Base-by-base conservation (phyloP, 257 asterid genomes). In the Solanum microdontum region DNA sequence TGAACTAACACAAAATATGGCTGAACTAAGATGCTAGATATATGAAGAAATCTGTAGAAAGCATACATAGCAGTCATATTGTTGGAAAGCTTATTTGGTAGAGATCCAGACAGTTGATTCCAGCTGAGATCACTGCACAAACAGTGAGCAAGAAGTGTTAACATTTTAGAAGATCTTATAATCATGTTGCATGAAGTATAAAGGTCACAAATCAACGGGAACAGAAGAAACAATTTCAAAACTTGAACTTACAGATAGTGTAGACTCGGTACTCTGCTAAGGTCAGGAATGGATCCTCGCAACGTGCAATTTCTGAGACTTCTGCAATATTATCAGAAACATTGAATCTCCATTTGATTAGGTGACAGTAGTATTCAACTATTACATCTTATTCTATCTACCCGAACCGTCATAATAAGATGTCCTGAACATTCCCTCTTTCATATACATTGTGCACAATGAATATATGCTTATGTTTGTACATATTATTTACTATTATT, bases 61-160 rank as follows among this genome's bases (percentile, higher is more conserved):
- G 39, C 97, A 92, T 92, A 95, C 99, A 96, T 89, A 36, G 98
- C 95, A 40, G 99, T 96, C 89, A 96, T 93, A 73, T 93, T 92
- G 51, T 75, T 87, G 32, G 99, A 93, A 83, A 96, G 91, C 33
- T 87, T 70, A 75, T 94, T 92, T 62, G 98, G 98, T 89, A 96
- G 91, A 58, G 91, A 68, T 60, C 92, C 90, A 86, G 90, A 88
- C 21, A 92, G 91, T 87, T 70, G 86, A 90, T 92, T 92, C 91
- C 87, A 66, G 89, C 94, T 91, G 83, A 92, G 93, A 91, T 92
- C 94, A 84, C 94, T 92, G 87, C 68, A 86, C 30, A 48, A 40
- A 80, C 74, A 70, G 87, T 28, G 86, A 84, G 45, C 48, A 83
- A 12, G 58, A 76, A 37, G 30, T 36, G 34, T 26, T 23, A 85